phyloP scores from a whole-genome alignment of 768 basidiomycete species.

The Suillus subalutaceus region DNA sequence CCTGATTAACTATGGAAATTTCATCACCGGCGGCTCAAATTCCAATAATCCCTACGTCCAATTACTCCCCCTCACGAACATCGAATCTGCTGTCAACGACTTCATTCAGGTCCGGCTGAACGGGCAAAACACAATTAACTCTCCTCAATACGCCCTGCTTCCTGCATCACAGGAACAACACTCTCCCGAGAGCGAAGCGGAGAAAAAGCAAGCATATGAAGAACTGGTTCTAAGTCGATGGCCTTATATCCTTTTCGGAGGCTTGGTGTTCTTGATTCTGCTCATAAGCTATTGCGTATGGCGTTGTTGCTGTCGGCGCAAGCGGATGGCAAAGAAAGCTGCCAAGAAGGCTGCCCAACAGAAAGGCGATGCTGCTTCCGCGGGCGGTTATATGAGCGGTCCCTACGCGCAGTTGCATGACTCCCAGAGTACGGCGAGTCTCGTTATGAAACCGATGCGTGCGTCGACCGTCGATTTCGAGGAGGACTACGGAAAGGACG shows the following conservation, averaged over 20 bases:
- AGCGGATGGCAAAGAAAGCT: conserved; percentile 30
- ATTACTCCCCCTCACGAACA: conserved; percentile 60
- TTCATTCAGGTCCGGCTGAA: conserved; percentile 65
- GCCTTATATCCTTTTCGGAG: conserved; percentile 72
- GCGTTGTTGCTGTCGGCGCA: conserved; percentile 58
- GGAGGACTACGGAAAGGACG: conserved; percentile 21
- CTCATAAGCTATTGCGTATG: conserved; percentile 54
- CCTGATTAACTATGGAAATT: conserved; percentile 72
- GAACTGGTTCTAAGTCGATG: conserved; percentile 69
- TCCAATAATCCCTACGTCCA: conserved; percentile 69
- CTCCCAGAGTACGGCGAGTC: conserved; percentile 30
- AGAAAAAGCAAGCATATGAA: conserved; percentile 68
- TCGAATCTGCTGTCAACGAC: conserved; percentile 56
- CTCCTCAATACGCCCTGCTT: conserved; percentile 59
- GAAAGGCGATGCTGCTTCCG: conserved; percentile 9
- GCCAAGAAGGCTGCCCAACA: conserved; percentile 23
- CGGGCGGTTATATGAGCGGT: conserved; percentile 10
- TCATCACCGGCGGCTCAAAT: conserved; percentile 53
- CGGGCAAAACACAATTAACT: conserved; percentile 59
- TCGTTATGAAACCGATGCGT: conserved; percentile 34
- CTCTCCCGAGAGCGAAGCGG: conserved; percentile 63
- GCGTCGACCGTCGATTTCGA: conserved; percentile 22
- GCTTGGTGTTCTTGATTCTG: conserved; percentile 51
- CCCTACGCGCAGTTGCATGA: conserved; percentile 29
- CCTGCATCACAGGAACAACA: conserved; percentile 58